Percentiles rank a stretch among this genome's conserved stretches.
Evolutionary conservation across 1,139 yeast species (phyloP).

Genomic region (Scheffersomyces insectosa): DNA sequence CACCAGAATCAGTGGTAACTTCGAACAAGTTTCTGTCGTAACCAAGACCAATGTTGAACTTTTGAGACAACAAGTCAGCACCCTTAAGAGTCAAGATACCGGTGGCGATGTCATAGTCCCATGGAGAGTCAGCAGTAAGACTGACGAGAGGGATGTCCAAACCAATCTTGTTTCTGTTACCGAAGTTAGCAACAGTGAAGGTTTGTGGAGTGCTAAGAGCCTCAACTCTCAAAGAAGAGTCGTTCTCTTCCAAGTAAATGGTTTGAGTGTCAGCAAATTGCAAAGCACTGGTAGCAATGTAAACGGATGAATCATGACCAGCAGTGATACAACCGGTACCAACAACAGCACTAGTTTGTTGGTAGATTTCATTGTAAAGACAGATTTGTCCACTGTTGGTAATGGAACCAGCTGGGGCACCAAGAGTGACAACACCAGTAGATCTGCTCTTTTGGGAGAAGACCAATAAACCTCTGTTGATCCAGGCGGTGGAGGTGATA

Average conservation of each 20-base stretch:
- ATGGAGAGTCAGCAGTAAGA: not conserved
- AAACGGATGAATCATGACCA: slow-evolving; percentile 21
- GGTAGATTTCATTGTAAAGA: slow-evolving; percentile 23
- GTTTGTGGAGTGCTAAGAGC: slow-evolving; percentile 19
- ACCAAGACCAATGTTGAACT: slow-evolving; percentile 22
- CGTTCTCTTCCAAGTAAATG: slow-evolving; percentile 20
- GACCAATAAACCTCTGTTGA: slow-evolving; percentile 27
- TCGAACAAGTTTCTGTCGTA: slow-evolving; percentile 15
- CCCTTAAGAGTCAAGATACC: slow-evolving; percentile 17
- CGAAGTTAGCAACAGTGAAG: slow-evolving; percentile 32
- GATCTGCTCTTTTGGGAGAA: slow-evolving; percentile 22
- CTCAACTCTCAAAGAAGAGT: slow-evolving; percentile 21
- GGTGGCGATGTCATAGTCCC: slow-evolving; percentile 9
- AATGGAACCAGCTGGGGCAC: slow-evolving; percentile 18
- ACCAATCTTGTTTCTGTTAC: slow-evolving; percentile 30
- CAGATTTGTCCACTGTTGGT: slow-evolving; percentile 33
- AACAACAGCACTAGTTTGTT: slow-evolving; percentile 22
- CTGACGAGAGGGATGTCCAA: slow-evolving; percentile 16
- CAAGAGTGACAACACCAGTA: slow-evolving; percentile 20
- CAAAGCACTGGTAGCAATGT: slow-evolving; percentile 17
- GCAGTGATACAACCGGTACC: slow-evolving; percentile 34
- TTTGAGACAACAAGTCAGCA: slow-evolving; percentile 3
- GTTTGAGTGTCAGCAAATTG: slow-evolving; percentile 20
- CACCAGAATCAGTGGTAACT: slow-evolving; percentile 15
- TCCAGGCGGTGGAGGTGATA: slow-evolving; percentile 23